Base-by-base conservation (phyloP, 257 asterid species). In the Coffea eugenioides region DNA sequence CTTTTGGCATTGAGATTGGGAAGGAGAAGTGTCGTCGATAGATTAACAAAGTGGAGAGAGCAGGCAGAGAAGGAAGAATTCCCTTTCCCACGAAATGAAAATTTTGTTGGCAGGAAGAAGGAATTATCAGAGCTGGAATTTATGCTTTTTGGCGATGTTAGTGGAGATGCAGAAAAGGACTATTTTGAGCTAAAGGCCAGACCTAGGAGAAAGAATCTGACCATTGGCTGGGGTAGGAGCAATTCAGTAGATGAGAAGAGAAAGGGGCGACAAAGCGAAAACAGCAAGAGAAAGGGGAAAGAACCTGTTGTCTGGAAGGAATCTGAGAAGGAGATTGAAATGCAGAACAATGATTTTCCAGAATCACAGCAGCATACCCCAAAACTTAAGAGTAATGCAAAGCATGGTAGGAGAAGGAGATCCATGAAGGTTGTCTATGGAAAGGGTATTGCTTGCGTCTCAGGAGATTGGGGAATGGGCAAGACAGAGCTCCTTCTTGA, bases 1-100 rank as follows among this genome's bases (percentile, higher is more conserved):
- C 94, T 96, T 59, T 81, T 96, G 91, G 99, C 99, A 8, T 80
- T 94, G 86, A 88, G 97, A 84, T 80, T 94, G 86, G 99, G 99
- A 62, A 88, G 97, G 88, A 88, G 99, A 86, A 94, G 98, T 74
- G 89, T 91, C 10, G 97, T 91, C 5, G 97, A 94, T 77, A 84
- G 97, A 69, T 76, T 92, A 51, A 84, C 91, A 1, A 94, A 91
- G 83, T 94, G 97, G 97, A 90, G 92, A 76, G 98, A 94, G 86
- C 90, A 86, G 20, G 94, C 90, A 5, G 94, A 94, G 84, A 91
- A 87, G 65, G 97, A 91, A 76, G 97, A 92, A 88, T 91, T 92
- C 69, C 97, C 97, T 48, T 94, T 81, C 78, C 97, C 92, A 65
- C 89, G 84, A 70, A 94, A 94, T 48, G 98, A 92, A 81, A 90